Conservation (phyloP, 306 rosid genomes). For the Gastrolobium bilobum region DNA sequence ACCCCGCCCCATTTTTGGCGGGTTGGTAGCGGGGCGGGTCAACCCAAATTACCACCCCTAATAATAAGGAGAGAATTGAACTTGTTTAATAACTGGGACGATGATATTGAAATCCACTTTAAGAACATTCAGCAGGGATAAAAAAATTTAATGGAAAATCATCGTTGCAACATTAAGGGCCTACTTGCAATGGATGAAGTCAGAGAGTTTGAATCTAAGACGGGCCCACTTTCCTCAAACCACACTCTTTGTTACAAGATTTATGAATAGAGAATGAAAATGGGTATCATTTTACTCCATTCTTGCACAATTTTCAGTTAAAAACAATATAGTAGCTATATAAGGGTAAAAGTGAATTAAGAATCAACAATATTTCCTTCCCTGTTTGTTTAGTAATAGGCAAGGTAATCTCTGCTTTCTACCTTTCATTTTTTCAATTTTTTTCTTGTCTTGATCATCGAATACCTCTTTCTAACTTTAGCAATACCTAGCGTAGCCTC, state of each 20-base stretch:
- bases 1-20: too few relatives aligned
- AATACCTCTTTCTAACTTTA: neutral
- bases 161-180: neutral
- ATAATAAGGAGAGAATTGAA: too few relatives aligned
- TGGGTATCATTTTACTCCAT: neutral
- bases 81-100: neutral
- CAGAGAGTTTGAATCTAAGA: neutral
- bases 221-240: neutral
- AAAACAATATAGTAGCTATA: neutral
- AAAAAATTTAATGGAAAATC: neutral
- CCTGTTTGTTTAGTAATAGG: neutral
- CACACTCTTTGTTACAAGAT: neutral
- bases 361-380: conserved; percentile 1
- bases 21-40: too few relatives aligned
- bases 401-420: too few relatives aligned
- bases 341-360: neutral
- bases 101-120: neutral
- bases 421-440: too few relatives aligned
- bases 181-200: neutral
- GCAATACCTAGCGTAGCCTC: neutral
- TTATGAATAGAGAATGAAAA: neutral
- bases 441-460: too few relatives aligned
- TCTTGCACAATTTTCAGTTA: neutral
- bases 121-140: neutral
- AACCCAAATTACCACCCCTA: too few relatives aligned